phyloP scores from a whole-genome alignment of 2,329 filamentous ascomycete species.

The Fusarium kyushuense region DNA sequence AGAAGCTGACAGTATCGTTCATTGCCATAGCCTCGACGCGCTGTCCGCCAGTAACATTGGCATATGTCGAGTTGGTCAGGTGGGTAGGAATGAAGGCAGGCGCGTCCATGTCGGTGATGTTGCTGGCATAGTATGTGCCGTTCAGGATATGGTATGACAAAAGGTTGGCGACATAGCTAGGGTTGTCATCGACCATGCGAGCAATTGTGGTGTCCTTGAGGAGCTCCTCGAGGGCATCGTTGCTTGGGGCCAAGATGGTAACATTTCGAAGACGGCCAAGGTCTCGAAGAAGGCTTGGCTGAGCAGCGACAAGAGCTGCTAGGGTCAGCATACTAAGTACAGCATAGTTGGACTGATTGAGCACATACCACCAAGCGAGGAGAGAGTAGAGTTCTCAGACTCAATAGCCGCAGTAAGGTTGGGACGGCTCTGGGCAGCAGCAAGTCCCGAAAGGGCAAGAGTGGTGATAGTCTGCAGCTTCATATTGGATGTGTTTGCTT shows the following conservation, averaged over 20 bases:
- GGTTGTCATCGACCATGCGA: constrained; percentile 55
- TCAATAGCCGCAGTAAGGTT: constrained; percentile 44
- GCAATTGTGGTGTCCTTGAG: constrained; percentile 58
- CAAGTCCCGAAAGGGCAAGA: constrained; percentile 40
- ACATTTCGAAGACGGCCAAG: constrained; percentile 37
- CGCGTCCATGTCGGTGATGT: constrained; percentile 46
- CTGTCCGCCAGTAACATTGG: constrained; percentile 59
- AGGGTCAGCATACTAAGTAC: constrained; percentile 10
- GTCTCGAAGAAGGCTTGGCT: constrained; percentile 41
- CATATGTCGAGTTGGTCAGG: constrained; percentile 58
- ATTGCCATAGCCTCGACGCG: constrained; percentile 55
- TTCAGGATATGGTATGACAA: constrained; percentile 70
- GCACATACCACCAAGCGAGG: constrained; percentile 39
- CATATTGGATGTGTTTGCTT: constrained; percentile 33
- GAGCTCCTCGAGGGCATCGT: constrained; percentile 65
- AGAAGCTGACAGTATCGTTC: constrained; percentile 61
- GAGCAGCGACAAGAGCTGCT: constrained; percentile 41
- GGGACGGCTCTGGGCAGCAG: constrained; percentile 38
- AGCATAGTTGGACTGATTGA: background rate
- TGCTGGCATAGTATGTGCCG: constrained; percentile 55
- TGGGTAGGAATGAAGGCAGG: constrained; percentile 55
- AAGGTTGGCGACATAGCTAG: constrained; percentile 57
- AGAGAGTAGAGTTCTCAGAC: constrained; percentile 48
- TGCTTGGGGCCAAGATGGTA: constrained; percentile 66
- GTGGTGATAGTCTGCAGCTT: constrained; percentile 38